Conservation (phyloP, 352 stramenopile species). For the Globisporangium middletonii region DNA sequence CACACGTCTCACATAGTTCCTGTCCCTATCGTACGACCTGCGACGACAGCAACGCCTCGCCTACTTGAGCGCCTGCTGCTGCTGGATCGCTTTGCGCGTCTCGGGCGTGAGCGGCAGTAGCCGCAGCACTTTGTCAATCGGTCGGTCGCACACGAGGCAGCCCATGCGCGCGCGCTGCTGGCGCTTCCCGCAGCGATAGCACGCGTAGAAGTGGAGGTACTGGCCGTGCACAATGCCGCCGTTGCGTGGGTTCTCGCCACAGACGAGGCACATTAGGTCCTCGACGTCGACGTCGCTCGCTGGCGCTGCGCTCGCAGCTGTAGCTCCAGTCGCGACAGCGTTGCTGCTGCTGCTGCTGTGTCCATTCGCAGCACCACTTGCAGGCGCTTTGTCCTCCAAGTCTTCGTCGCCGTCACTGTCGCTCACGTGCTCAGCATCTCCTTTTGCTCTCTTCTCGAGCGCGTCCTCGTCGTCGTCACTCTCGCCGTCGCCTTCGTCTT, state of each 20-base stretch:
- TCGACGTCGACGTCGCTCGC: constrained; percentile 29
- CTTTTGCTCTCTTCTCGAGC: constrained; percentile 12
- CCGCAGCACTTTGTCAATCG: constrained; percentile 69
- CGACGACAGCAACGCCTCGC: neutral
- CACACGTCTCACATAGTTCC: neutral
- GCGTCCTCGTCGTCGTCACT: constrained; percentile 39
- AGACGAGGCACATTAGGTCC: constrained; percentile 68
- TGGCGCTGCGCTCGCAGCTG: neutral
- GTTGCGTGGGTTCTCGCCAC: constrained; percentile 46
- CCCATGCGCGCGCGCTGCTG: constrained; percentile 39
- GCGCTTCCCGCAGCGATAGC: constrained; percentile 71
- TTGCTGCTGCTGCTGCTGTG: neutral
- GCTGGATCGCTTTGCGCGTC: constrained; percentile 31
- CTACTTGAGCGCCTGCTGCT: constrained; percentile 7
- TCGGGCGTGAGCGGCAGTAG: constrained; percentile 66
- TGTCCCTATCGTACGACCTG: constrained; percentile 1
- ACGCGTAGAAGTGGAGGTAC: constrained; percentile 81
- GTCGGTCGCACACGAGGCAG: constrained; percentile 74
- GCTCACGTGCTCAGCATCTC: neutral
- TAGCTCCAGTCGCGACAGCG: too few relatives aligned
- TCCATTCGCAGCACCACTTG: too few relatives aligned
- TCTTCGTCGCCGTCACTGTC: neutral
- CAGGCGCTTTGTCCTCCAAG: neutral
- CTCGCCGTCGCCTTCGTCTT: constrained; percentile 31
- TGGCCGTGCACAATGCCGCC: constrained; percentile 66